phyloP scores from a whole-genome alignment of 352 stramenopile genomes.

The Albugo candida region DNA sequence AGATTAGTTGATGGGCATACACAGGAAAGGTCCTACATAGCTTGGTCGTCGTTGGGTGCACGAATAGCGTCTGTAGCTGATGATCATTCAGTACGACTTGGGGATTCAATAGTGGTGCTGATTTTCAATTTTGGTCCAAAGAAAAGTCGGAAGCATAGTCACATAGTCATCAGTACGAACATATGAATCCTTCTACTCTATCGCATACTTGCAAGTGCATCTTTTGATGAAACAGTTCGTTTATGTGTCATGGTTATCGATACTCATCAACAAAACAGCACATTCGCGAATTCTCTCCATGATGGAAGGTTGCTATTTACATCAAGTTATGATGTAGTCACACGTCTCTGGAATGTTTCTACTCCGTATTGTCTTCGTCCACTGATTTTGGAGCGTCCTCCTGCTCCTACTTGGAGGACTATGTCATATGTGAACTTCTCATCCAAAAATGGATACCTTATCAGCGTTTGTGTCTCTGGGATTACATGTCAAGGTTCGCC shows the following conservation, averaged over 20 bases:
- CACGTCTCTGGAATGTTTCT: conserved; percentile 89
- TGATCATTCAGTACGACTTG: conserved; percentile 89
- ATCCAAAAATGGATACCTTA: conserved; percentile 89
- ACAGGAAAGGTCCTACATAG: conserved; percentile 85
- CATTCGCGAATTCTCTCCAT: conserved; percentile 83
- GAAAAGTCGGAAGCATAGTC: conserved; percentile 16
- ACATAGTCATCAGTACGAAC: no score
- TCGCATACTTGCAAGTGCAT: conserved; percentile 79
- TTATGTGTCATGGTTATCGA: conserved; percentile 82
- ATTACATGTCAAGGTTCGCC: conserved; percentile 24
- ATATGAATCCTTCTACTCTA: no score
- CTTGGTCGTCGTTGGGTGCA: conserved; percentile 70
- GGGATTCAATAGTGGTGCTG: conserved; percentile 83
- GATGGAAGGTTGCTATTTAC: conserved; percentile 88
- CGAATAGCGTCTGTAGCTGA: conserved; percentile 89
- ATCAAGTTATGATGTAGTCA: conserved; percentile 33
- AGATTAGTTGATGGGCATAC: conserved; percentile 67
- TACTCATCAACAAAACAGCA: conserved; percentile 90
- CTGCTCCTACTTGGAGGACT: conserved; percentile 12
- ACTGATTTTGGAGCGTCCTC: conserved; percentile 36
- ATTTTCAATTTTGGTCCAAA: conserved; percentile 40
- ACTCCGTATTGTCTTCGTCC: conserved; percentile 91
- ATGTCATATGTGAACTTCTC: conserved; percentile 79
- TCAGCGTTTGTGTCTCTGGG: conserved; percentile 81
- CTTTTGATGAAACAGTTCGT: conserved; percentile 90